Percentiles rank a stretch among this genome's conserved stretches.
phyloP scores from a whole-genome alignment of 2,329 filamentous ascomycete genomes.

The Botrytis medusae region DNA sequence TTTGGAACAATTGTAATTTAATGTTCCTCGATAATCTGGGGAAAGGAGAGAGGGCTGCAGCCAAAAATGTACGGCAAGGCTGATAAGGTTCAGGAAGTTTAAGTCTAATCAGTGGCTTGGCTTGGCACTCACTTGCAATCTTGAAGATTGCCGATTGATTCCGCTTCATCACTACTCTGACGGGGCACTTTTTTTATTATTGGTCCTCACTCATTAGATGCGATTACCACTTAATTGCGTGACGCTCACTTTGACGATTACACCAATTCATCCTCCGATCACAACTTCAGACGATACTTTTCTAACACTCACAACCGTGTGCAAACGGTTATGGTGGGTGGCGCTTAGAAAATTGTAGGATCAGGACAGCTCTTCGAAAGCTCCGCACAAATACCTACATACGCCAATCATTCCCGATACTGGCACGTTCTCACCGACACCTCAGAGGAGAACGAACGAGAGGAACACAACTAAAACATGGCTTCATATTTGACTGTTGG shows the following conservation, averaged over 20 bases:
- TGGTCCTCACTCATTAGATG: slow-evolving; percentile 3
- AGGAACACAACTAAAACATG: slow-evolving; percentile 27
- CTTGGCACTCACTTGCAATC: slow-evolving; percentile 1
- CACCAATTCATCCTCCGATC: background rate
- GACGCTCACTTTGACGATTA: slow-evolving; percentile 1
- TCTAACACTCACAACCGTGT: background rate
- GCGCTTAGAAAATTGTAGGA: background rate
- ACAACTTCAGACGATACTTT: background rate
- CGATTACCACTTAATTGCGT: slow-evolving; percentile 9
- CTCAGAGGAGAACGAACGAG: background rate
- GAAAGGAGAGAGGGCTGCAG: slow-evolving; percentile 4
- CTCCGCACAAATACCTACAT: slow-evolving; percentile 2
- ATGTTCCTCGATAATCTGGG: slow-evolving; percentile 7
- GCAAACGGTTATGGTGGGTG: slow-evolving; percentile 12
- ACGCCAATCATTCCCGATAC: background rate
- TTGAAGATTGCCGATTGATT: background rate
- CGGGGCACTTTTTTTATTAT: background rate
- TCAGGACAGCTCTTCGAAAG: slow-evolving; percentile 13
- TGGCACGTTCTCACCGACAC: background rate
- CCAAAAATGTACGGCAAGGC: slow-evolving; percentile 5
- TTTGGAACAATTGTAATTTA: background rate
- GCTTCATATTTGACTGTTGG: slow-evolving; percentile 35
- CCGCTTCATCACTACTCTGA: background rate
- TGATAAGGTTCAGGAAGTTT: slow-evolving; percentile 2
- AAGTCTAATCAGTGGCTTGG: slow-evolving; percentile 7